phyloP scores from a whole-genome alignment of 805 yeast species.

The Yarrowia sp. region DNA sequence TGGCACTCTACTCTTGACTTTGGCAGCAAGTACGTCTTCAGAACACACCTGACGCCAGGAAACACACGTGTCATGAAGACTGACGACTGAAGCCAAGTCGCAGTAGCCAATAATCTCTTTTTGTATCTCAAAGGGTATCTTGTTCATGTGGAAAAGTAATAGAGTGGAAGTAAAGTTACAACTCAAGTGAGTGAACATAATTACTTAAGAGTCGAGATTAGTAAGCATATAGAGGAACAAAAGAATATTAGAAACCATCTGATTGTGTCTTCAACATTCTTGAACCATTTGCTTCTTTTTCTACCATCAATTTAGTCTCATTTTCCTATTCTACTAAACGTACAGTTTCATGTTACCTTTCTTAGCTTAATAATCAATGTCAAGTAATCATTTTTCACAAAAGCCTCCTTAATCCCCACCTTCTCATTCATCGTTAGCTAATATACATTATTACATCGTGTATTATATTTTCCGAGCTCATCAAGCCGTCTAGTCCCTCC shows the following conservation, averaged over 20 bases:
- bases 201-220: too few relatives aligned
- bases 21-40: neutral
- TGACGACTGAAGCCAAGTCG: neutral
- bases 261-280: too few relatives aligned
- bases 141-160: neutral
- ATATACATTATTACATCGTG: constrained; percentile 23
- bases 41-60: neutral
- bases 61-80: neutral
- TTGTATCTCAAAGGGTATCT: neutral
- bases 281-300: too few relatives aligned
- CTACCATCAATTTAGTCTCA: too few relatives aligned
- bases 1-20: neutral
- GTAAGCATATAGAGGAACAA: neutral
- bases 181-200: too few relatives aligned
- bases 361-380: too few relatives aligned
- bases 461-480: neutral
- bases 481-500: neutral
- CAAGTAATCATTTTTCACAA: too few relatives aligned
- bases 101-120: neutral
- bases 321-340: too few relatives aligned
- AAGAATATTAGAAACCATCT: too few relatives aligned
- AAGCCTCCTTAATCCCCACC: neutral
- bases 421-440: constrained; percentile 7
- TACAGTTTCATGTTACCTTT: too few relatives aligned
- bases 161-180: too few relatives aligned